These are phyloP conservation scores for Saturnispora quitensis DNA, from an alignment of 805 yeast genomes.

Conservation along the genomic window DNA sequence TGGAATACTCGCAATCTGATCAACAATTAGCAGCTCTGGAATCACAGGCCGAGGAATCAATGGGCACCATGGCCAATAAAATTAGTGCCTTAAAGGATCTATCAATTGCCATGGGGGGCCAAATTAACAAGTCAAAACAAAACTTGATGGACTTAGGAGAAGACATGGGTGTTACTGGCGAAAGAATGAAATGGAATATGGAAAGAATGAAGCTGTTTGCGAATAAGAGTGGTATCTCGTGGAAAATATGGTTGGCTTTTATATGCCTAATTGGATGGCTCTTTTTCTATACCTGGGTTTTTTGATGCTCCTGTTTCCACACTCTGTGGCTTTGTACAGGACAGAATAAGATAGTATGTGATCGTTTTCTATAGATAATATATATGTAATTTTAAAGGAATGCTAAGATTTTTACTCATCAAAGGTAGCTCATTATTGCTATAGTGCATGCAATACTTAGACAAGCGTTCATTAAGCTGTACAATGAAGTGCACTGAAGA, in stretches of 20 bases:
- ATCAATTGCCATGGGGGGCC: slow-evolving; percentile 53
- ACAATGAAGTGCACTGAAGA: too few relatives aligned
- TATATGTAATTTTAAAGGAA: background rate
- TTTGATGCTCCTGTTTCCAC: background rate
- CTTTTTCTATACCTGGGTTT: slow-evolving; percentile 34
- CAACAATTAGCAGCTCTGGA: slow-evolving; percentile 51
- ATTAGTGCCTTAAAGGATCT: slow-evolving; percentile 47
- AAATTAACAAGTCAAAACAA: slow-evolving; percentile 35
- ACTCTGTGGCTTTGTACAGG: background rate
- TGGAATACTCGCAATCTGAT: slow-evolving; percentile 36
- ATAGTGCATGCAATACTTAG: too few relatives aligned
- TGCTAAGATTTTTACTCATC: background rate
- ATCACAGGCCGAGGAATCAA: slow-evolving; percentile 55
- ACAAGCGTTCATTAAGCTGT: too few relatives aligned
- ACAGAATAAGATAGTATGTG: background rate
- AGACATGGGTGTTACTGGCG: slow-evolving; percentile 28
- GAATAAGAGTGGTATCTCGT: slow-evolving; percentile 50
- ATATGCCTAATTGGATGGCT: slow-evolving; percentile 37
- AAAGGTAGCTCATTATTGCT: too few relatives aligned
- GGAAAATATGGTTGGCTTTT: slow-evolving; percentile 51
- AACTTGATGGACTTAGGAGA: slow-evolving; percentile 20
- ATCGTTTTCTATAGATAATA: background rate
- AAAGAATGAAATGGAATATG: slow-evolving; percentile 43
- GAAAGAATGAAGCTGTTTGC: slow-evolving; percentile 56
- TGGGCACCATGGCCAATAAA: slow-evolving; percentile 44